These are phyloP conservation scores for Zychaea mexicana DNA, from an alignment of 371 early-diverging fungal genomes.

Conservation along the genomic window DNA sequence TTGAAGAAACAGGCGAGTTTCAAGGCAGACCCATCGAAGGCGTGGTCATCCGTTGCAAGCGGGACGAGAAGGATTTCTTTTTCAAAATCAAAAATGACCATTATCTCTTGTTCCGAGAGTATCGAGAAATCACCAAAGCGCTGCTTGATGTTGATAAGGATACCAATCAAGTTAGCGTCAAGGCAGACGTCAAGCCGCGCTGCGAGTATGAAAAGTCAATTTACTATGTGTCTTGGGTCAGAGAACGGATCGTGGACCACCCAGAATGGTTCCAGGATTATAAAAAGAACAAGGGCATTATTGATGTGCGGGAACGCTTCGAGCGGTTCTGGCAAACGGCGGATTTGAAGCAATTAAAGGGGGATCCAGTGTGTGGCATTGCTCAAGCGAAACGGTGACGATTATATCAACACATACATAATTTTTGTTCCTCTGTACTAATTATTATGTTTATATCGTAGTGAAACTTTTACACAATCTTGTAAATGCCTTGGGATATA, in stretches of 20 bases:
- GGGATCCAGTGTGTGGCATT: background rate
- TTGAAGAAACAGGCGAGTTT: conserved; percentile 62
- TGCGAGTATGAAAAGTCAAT: conserved; percentile 58
- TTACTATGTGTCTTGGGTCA: conserved; percentile 80
- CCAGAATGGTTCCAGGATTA: conserved; percentile 76
- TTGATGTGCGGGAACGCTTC: conserved; percentile 33
- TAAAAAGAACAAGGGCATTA: conserved; percentile 76
- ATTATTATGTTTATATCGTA: background rate
- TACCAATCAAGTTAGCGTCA: conserved; percentile 18
- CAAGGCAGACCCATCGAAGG: conserved; percentile 81
- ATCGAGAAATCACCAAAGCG: conserved; percentile 87
- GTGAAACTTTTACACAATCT: too few species aligned
- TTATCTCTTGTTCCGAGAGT: conserved; percentile 93
- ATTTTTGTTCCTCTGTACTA: background rate
- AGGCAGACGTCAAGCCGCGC: conserved; percentile 10
- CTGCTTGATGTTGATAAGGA: too few species aligned
- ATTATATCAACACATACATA: background rate
- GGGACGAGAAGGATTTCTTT: conserved; percentile 54
- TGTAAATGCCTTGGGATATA: too few species aligned
- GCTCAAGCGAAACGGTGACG: background rate
- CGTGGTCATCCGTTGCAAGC: conserved; percentile 86
- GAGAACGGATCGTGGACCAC: conserved; percentile 52
- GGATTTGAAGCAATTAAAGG: background rate
- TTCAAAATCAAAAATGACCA: conserved; percentile 95
- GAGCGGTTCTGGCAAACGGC: conserved; percentile 19